These are phyloP conservation scores for Arabidopsis suecica DNA, from an alignment of 345 rosid species.

Conservation along the genomic window DNA sequence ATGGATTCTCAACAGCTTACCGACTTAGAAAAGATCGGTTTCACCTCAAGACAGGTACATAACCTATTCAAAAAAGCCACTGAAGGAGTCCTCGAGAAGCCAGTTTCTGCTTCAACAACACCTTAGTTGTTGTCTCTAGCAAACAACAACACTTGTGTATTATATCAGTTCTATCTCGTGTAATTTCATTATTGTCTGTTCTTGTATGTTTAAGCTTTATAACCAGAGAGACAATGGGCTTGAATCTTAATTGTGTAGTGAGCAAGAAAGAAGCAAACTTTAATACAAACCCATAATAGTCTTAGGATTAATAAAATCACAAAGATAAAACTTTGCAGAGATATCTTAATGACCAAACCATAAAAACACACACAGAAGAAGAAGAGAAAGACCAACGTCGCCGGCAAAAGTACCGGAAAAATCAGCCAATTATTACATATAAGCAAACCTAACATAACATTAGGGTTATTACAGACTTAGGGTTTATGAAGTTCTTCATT, in stretches of 20 bases:
- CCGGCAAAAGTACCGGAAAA: conserved; percentile 26
- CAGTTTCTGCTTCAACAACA: conserved; percentile 28
- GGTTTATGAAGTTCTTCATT: conserved; percentile 52
- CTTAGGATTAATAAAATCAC: conserved; percentile 21
- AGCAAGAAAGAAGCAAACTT: conserved; percentile 24
- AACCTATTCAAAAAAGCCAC: conserved; percentile 70
- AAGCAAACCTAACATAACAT: conserved; percentile 34
- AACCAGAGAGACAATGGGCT: conserved; percentile 1
- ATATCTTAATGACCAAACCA: conserved; percentile 37
- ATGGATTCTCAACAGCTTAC: conserved; percentile 56
- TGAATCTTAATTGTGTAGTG: neutral
- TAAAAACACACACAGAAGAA: conserved; percentile 18
- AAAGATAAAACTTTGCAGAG: conserved; percentile 30
- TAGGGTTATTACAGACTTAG: conserved; percentile 25
- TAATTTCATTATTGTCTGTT: conserved; percentile 20
- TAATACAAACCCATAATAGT: conserved; percentile 12
- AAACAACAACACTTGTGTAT: conserved; percentile 15
- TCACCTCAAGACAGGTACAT: conserved; percentile 80
- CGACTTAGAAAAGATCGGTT: conserved; percentile 84
- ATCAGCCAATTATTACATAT: conserved; percentile 37
- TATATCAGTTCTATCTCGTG: neutral
- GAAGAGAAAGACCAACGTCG: neutral
- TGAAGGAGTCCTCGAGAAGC: conserved; percentile 56
- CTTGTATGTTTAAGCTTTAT: conserved; percentile 1
- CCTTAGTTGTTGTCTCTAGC: conserved; percentile 39